Evolutionary conservation across 371 early-diverging fungal genomes (phyloP).

Genomic region (Mortierella polycephala): DNA sequence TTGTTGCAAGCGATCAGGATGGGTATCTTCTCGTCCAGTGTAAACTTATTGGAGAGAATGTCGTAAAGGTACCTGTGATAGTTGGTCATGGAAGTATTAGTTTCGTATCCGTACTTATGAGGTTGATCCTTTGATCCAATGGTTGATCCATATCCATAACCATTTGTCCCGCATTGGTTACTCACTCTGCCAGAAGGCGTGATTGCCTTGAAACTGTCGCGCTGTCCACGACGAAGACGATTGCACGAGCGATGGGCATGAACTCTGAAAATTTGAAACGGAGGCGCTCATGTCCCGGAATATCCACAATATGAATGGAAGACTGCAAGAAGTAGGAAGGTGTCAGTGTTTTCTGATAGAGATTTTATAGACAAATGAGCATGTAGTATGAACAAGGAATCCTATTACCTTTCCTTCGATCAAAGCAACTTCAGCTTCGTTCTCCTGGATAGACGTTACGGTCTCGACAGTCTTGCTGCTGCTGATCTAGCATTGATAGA

Average conservation of each 20-base stretch:
- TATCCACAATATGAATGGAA: conserved; percentile 77
- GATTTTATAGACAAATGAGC: not conserved
- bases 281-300: conserved; percentile 90
- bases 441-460: conserved; percentile 81
- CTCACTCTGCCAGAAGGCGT: conserved; percentile 67
- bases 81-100: not conserved
- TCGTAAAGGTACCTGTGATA: conserved; percentile 73
- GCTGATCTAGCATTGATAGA: conserved; percentile 57
- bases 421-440: conserved; percentile 65
- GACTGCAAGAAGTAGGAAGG: conserved; percentile 19
- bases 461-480: conserved; percentile 63
- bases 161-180: not conserved
- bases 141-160: not conserved
- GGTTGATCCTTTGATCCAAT: not conserved
- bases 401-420: conserved; percentile 56
- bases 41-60: conserved; percentile 70
- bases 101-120: too few species aligned
- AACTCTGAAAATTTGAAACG: conserved; percentile 78
- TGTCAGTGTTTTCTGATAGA: not conserved
- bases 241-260: conserved; percentile 73
- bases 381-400: not conserved
- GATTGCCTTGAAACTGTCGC: conserved; percentile 64
- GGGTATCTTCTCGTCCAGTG: conserved; percentile 67
- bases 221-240: conserved; percentile 87
- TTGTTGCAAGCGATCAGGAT: conserved; percentile 88